Evolutionary conservation across 768 basidiomycete species (phyloP).

Genomic region (Clavulina sp.): DNA sequence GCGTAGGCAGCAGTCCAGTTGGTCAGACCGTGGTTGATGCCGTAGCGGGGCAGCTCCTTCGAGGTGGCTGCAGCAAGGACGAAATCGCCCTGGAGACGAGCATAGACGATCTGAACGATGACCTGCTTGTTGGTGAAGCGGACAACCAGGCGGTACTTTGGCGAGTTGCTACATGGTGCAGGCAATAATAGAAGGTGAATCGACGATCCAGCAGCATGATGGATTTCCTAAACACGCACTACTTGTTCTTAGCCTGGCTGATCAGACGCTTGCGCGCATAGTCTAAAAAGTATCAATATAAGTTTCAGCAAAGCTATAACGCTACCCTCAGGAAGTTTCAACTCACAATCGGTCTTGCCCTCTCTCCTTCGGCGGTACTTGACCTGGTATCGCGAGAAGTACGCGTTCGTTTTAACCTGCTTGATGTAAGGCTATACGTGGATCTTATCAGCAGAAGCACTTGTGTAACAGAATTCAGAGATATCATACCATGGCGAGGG

Average conservation of each 20-base stretch:
- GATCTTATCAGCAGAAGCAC: not conserved
- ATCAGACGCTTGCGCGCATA: constrained; percentile 96
- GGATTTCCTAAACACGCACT: constrained; percentile 30
- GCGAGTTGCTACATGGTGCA: constrained; percentile 51
- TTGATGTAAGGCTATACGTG: constrained; percentile 74
- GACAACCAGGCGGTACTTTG: constrained; percentile 96
- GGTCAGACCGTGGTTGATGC: constrained; percentile 94
- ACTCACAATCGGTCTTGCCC: constrained; percentile 93
- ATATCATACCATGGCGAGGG: too few relatives aligned
- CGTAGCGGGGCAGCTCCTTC: constrained; percentile 83
- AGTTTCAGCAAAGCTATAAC: constrained; percentile 4
- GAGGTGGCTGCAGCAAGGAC: constrained; percentile 79
- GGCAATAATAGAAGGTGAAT: not conserved
- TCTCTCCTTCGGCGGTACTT: constrained; percentile 96
- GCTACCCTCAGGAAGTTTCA: not conserved
- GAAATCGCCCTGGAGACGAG: constrained; percentile 94
- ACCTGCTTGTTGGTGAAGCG: constrained; percentile 97
- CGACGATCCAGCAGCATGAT: not conserved
- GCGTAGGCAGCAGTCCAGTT: constrained; percentile 99
- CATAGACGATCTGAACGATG: constrained; percentile 90
- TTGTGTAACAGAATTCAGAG: too few relatives aligned
- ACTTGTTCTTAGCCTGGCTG: constrained; percentile 99
- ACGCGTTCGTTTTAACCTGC: constrained; percentile 87
- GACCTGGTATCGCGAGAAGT: constrained; percentile 97
- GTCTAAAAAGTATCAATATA: constrained; percentile 30